phyloP scores from a whole-genome alignment of 306 rosid species.

The Acmispon strigosus region DNA sequence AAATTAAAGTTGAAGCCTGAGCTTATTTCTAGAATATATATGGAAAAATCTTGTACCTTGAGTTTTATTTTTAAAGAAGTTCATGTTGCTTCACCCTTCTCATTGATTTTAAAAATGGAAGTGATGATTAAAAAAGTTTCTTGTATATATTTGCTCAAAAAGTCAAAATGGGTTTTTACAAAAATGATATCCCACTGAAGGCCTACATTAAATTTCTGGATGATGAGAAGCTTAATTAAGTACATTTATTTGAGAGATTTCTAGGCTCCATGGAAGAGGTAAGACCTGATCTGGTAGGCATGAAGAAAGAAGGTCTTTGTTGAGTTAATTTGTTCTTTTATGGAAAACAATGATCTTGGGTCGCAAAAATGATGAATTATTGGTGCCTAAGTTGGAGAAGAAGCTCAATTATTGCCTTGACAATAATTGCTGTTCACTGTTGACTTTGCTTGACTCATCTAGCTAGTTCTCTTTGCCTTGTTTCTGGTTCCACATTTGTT shows the following conservation, averaged over 20 bases:
- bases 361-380: slow-evolving; percentile 40
- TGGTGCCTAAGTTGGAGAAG: slow-evolving; percentile 29
- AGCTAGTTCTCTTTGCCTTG: not conserved
- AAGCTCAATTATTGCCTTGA: slow-evolving; percentile 64
- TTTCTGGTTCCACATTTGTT: slow-evolving; percentile 11
- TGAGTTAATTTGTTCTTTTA: not conserved
- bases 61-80: not conserved
- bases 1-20: slow-evolving; percentile 20
- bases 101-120: slow-evolving; percentile 2
- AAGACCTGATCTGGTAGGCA: slow-evolving; percentile 4
- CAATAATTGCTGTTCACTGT: slow-evolving; percentile 57
- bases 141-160: slow-evolving; percentile 1
- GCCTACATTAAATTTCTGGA: not conserved
- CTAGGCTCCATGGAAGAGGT: slow-evolving; percentile 7
- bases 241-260: no score
- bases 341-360: slow-evolving; percentile 15
- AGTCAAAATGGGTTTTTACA: not conserved
- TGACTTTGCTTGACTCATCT: slow-evolving; percentile 38
- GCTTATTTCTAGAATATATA: not conserved
- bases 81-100: not conserved
- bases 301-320: not conserved
- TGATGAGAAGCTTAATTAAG: slow-evolving; percentile 2
- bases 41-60: not conserved
- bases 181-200: not conserved
- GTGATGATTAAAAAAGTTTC: not conserved